Percentiles rank a stretch among this genome's conserved stretches.
Evolutionary conservation across 768 basidiomycete genomes (phyloP).

Genomic region (Suillus spraguei): DNA sequence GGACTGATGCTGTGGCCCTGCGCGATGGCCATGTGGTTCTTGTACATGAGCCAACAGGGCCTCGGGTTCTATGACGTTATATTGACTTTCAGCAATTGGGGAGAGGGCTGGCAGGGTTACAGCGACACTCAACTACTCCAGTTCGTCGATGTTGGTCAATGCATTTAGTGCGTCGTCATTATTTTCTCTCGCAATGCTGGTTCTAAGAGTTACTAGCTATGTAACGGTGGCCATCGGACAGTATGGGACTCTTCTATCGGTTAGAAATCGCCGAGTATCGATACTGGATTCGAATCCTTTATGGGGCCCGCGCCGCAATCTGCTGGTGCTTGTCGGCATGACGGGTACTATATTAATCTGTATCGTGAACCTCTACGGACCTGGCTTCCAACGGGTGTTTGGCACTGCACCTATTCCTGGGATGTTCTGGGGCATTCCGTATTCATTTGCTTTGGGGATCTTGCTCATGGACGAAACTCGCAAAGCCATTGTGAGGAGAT

Average conservation of each 20-base stretch:
- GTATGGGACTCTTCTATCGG: slow-evolving; percentile 26
- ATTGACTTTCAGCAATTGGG: slow-evolving; percentile 42
- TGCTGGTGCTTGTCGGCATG: slow-evolving; percentile 36
- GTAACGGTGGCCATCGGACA: slow-evolving; percentile 36
- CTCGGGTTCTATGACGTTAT: slow-evolving; percentile 39
- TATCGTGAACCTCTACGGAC: slow-evolving; percentile 38
- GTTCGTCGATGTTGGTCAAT: slow-evolving; percentile 43
- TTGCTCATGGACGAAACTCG: slow-evolving; percentile 40
- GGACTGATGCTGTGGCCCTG: slow-evolving; percentile 48
- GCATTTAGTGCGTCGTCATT: slow-evolving; percentile 39
- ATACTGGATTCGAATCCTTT: slow-evolving; percentile 28
- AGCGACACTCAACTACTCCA: slow-evolving; percentile 31
- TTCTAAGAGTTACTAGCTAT: slow-evolving; percentile 28
- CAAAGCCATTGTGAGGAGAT: slow-evolving; percentile 39
- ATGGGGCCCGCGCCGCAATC: slow-evolving; percentile 43
- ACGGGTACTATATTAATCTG: slow-evolving; percentile 33
- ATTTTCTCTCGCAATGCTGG: background rate
- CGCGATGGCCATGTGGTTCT: slow-evolving; percentile 43
- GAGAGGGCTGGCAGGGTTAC: slow-evolving; percentile 38
- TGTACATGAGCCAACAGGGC: slow-evolving; percentile 39
- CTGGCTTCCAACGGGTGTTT: slow-evolving; percentile 25
- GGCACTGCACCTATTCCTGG: slow-evolving; percentile 35
- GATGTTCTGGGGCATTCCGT: slow-evolving; percentile 44
- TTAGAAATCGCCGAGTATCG: slow-evolving; percentile 34
- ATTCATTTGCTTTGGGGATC: slow-evolving; percentile 38